Evolutionary conservation across 352 stramenopile species (phyloP), one percentile per base, ranked within the genome.

Genomic region (Peronospora destructor): DNA sequence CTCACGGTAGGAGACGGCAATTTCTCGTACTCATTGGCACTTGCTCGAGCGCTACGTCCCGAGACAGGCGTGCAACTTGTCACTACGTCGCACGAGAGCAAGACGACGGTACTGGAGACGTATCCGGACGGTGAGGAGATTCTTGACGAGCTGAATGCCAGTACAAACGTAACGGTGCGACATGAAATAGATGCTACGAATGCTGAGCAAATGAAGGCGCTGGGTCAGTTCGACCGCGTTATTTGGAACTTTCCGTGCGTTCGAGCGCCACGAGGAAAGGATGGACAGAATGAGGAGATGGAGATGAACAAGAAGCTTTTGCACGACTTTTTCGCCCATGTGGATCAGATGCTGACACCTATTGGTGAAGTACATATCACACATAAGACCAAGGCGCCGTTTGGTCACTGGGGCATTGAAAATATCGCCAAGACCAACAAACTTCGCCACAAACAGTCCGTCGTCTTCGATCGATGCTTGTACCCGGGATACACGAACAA

Each of bases 231-330:
- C 63, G 83, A 98, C 62, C 73, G 87, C 54, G 85, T 98, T 37
- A 73, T 97, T 26, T 98, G 93, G 91, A 98, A 98, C 66, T 98
- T 98, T 59, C 92, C 94, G 17, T 98, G 94, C 52, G 88, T 96
- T 6, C 86, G 84, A 25, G 87, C 94, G 37, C 72, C 65, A 0
- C 73, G 70, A 9, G 93, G 95, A 41, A 73, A 96, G 64, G 95
- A 98, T 75, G 95, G 93, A n/a, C 94, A 98, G 73, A 97, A 97
- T 65, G 48, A 93, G 29, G 91, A 94, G 57, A 97, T 98, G 86
- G 91, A 98, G 58, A 47, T 73, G 6, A 98, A 98, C 71, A 97
- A 97, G 58, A 49, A 81, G 47, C 68, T 98, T 0, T 57, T 98
- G 16, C 56, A 75, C 26, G 69, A 66, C 13, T 98, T 98, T 69